These are phyloP conservation scores for Halenospora varia DNA, from an alignment of 495 filamentous ascomycete species.

Conservation along the genomic window DNA sequence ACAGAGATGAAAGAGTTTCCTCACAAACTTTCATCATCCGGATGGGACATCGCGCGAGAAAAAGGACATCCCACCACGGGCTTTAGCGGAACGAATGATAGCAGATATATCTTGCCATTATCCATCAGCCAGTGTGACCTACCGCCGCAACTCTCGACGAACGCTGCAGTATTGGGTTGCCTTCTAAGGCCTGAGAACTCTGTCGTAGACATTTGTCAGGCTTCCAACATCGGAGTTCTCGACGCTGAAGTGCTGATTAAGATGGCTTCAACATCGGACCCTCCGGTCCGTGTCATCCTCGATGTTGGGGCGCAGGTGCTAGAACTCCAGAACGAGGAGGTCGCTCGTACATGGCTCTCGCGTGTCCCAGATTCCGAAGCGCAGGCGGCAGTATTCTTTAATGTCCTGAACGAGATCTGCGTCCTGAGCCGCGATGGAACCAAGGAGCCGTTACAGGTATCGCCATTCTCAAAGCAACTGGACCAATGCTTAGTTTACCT, in stretches of 20 bases:
- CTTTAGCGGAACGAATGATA: conserved; percentile 75
- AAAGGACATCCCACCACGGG: conserved; percentile 52
- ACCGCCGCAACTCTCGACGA: conserved; percentile 53
- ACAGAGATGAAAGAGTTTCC: conserved; percentile 62
- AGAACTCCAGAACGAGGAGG: conserved; percentile 50
- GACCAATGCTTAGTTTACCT: conserved; percentile 66
- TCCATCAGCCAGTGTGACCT: conserved; percentile 53
- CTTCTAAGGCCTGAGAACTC: conserved; percentile 55
- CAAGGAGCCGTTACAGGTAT: conserved; percentile 49
- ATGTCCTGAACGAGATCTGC: conserved; percentile 44
- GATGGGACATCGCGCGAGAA: conserved; percentile 59
- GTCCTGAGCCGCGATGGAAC: conserved; percentile 40
- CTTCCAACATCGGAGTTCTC: background rate
- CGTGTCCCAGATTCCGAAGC: conserved; percentile 22
- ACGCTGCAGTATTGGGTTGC: conserved; percentile 56
- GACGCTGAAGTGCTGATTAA: conserved; percentile 44
- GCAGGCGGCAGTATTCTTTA: conserved; percentile 52
- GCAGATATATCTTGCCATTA: conserved; percentile 51
- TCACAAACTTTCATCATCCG: conserved; percentile 61
- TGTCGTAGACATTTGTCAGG: conserved; percentile 7
- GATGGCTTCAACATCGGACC: conserved; percentile 34
- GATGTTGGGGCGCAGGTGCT: conserved; percentile 75
- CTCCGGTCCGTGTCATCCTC: conserved; percentile 54
- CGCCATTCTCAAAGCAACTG: conserved; percentile 56
- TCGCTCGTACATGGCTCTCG: conserved; percentile 47